These are phyloP conservation scores for Zasmidium citrigriseum DNA, from an alignment of 2,329 filamentous ascomycete genomes.

Conservation along the genomic window DNA sequence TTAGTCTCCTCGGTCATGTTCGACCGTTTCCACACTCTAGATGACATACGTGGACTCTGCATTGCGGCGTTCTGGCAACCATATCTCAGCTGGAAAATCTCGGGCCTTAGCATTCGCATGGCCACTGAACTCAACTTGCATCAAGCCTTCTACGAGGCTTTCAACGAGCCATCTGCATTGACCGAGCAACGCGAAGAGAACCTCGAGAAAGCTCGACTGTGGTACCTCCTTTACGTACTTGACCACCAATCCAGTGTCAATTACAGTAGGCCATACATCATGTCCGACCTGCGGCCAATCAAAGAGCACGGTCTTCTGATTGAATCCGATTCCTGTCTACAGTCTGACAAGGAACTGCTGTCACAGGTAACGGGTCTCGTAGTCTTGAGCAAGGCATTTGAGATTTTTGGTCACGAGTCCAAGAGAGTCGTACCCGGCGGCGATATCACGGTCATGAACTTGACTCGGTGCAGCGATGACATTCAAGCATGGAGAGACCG, in stretches of 20 bases:
- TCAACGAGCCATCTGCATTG: conserved; percentile 36
- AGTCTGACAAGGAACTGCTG: conserved; percentile 7
- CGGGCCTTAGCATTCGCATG: conserved; percentile 41
- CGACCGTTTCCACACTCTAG: conserved; percentile 38
- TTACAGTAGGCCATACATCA: conserved; percentile 42
- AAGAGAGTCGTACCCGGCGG: conserved; percentile 8
- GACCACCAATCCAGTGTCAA: conserved; percentile 45
- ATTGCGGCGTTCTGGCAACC: conserved; percentile 44
- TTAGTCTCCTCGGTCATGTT: conserved; percentile 37
- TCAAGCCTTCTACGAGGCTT: conserved; percentile 30
- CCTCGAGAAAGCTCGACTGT: conserved; percentile 39
- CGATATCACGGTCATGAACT: conserved; percentile 9
- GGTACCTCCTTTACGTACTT: conserved; percentile 38
- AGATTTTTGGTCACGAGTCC: conserved; percentile 11
- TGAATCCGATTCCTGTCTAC: conserved; percentile 1
- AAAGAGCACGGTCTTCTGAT: conserved; percentile 35
- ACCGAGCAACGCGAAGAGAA: conserved; percentile 24
- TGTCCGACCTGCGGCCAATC: conserved; percentile 40
- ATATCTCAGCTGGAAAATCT: conserved; percentile 43
- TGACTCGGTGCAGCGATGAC: conserved; percentile 7
- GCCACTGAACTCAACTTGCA: conserved; percentile 44
- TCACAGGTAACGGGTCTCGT: conserved; percentile 9
- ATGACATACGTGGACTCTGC: conserved; percentile 39
- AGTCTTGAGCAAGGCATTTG: conserved; percentile 7
- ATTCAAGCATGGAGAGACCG: conserved; percentile 7